Conservation (phyloP, 2,329 filamentous ascomycete species). For the Fusarium sp. region DNA sequence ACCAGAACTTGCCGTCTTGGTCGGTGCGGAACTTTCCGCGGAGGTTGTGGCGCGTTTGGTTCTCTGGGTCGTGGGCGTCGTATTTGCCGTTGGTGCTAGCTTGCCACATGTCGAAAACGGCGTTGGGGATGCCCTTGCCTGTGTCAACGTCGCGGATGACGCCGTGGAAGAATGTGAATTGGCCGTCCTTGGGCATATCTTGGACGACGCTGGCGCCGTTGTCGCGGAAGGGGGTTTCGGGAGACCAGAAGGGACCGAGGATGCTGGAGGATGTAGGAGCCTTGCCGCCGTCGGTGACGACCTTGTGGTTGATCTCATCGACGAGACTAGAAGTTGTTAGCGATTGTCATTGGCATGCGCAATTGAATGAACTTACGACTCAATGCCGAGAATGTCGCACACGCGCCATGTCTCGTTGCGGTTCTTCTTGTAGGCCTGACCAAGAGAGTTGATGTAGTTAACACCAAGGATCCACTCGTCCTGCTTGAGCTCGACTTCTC, state of each 20-base stretch:
- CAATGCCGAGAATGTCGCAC: conserved; percentile 79
- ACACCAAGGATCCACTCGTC: conserved; percentile 84
- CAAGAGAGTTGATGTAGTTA: conserved; percentile 79
- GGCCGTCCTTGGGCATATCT: conserved; percentile 68
- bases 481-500: conserved; percentile 80
- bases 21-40: conserved; percentile 81
- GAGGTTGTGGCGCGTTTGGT: conserved; percentile 79
- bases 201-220: conserved; percentile 76
- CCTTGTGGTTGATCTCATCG: conserved; percentile 72
- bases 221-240: conserved; percentile 78
- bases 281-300: conserved; percentile 70
- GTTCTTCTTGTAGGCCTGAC: conserved; percentile 74
- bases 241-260: conserved; percentile 83
- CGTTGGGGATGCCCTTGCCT: conserved; percentile 73
- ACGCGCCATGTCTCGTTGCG: conserved; percentile 81
- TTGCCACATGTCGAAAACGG: conserved; percentile 84
- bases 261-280: conserved; percentile 81
- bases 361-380: conserved; percentile 66
- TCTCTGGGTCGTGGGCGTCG: conserved; percentile 79
- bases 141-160: conserved; percentile 73
- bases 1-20: conserved; percentile 76
- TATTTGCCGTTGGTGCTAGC: conserved; percentile 81
- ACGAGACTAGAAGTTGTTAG: conserved; percentile 25
- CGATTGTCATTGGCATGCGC: accelerated
- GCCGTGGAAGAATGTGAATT: conserved; percentile 76